Evolutionary conservation across 306 rosid genomes (phyloP).

Genomic region (Psophocarpus tetragonolobus): DNA sequence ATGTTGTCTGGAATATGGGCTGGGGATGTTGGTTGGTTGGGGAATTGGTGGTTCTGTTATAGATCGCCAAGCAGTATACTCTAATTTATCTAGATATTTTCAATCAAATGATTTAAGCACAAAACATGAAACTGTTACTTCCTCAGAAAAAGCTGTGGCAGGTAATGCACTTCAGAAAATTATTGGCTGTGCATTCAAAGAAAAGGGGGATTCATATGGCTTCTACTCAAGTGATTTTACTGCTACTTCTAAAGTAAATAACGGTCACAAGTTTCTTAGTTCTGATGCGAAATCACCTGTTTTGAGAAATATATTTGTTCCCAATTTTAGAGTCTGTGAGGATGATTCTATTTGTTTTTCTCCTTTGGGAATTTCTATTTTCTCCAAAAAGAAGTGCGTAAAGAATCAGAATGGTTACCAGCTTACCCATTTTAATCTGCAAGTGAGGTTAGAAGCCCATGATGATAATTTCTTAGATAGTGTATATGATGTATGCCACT

Average conservation of each 20-base stretch:
- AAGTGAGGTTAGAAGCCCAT: conserved; percentile 45
- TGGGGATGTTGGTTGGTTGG: conserved; percentile 75
- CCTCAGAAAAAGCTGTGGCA: conserved; percentile 38
- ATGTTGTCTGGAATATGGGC: conserved; percentile 52
- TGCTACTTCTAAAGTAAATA: conserved; percentile 43
- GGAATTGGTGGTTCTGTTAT: conserved; percentile 81
- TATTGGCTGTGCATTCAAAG: conserved; percentile 38
- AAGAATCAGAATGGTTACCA: conserved; percentile 50
- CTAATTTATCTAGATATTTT: conserved; percentile 38
- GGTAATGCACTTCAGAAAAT: conserved; percentile 40
- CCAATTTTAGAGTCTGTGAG: conserved; percentile 52
- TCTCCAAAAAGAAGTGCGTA: conserved; percentile 47
- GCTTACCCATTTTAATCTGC: conserved; percentile 72
- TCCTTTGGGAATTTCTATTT: conserved; percentile 79
- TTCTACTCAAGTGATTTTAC: conserved; percentile 59
- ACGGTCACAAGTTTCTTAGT: conserved; percentile 43
- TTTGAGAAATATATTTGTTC: conserved; percentile 70
- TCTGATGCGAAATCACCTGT: conserved; percentile 49
- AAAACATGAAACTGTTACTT: conserved; percentile 36
- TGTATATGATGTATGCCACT: conserved; percentile 38
- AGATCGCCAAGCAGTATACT: conserved; percentile 54
- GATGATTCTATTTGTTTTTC: conserved; percentile 74
- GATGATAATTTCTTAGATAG: conserved; percentile 68
- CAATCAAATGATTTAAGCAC: conserved; percentile 34
- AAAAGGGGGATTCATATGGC: conserved; percentile 40